phyloP scores from a whole-genome alignment of 2,329 filamentous ascomycete genomes.

The Sarocladium strictum region DNA sequence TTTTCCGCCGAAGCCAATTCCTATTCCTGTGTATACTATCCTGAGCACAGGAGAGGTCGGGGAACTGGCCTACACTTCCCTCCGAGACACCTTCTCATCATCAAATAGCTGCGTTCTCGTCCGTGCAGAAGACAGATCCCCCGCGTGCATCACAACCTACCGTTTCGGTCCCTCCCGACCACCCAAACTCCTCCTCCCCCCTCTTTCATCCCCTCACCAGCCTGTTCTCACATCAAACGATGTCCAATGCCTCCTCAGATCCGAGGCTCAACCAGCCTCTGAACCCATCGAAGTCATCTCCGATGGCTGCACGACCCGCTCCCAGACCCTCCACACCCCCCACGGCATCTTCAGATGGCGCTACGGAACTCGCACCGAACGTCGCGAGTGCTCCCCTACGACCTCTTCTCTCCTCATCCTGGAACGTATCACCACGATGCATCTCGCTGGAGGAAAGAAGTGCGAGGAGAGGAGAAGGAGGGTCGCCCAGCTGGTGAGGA shows the following conservation, averaged over 20 bases:
- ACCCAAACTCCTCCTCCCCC: conserved; percentile 34
- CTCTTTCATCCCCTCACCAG: background rate
- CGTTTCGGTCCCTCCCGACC: conserved; percentile 48
- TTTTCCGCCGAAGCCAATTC: conserved; percentile 26
- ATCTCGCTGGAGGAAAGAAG: conserved; percentile 19
- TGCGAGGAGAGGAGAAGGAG: conserved; percentile 22
- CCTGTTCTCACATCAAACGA: background rate
- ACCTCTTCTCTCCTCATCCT: conserved; percentile 37
- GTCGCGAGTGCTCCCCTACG: conserved; percentile 32
- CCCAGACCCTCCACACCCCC: conserved; percentile 38
- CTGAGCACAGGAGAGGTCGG: conserved; percentile 29
- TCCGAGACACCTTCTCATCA: conserved; percentile 39
- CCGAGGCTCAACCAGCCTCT: conserved; percentile 11
- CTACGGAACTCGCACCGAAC: conserved; percentile 42
- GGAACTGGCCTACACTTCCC: conserved; percentile 42
- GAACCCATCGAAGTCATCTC: conserved; percentile 22
- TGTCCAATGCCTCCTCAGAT: background rate
- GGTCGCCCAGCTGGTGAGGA: conserved; percentile 40
- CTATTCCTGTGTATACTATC: conserved; percentile 37
- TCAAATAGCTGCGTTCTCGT: conserved; percentile 40
- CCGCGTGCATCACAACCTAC: conserved; percentile 48
- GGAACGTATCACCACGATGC: conserved; percentile 35
- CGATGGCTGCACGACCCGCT: conserved; percentile 39
- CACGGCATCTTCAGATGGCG: conserved; percentile 50
- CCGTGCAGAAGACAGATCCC: conserved; percentile 20